Evolutionary conservation across 305 asterid genomes (phyloP).

Genomic region (Fraxinus baroniana): DNA sequence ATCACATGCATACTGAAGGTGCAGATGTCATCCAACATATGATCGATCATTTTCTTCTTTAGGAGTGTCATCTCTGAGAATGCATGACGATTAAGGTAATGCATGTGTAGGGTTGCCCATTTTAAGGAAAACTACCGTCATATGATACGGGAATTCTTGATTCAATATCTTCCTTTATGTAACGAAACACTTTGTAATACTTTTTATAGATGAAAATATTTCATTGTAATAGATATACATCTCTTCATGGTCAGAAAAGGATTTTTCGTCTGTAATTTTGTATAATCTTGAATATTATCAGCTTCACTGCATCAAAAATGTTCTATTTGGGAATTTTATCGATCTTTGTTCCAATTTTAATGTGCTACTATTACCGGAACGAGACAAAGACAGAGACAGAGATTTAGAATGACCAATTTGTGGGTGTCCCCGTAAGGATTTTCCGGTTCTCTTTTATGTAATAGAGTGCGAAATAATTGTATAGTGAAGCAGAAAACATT

Average conservation of each 20-base stretch:
- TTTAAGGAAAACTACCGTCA: neutral
- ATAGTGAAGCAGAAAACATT: no score
- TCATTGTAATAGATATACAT: neutral
- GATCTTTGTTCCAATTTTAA: no score
- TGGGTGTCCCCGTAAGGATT: no score
- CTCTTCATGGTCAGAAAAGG: neutral
- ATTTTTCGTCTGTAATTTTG: no score
- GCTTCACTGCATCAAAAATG: no score
- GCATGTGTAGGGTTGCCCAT: neutral
- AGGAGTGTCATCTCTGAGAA: conserved; percentile 14
- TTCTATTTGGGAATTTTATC: no score
- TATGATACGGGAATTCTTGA: neutral
- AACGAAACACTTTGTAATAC: neutral
- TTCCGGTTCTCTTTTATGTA: no score
- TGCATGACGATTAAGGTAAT: conserved; percentile 5
- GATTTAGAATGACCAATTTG: no score
- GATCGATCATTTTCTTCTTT: conserved; percentile 73
- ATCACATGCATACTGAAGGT: conserved; percentile 70
- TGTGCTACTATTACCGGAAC: no score
- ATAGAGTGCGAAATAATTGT: no score
- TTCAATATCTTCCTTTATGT: neutral
- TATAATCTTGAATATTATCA: neutral
- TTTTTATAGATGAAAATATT: neutral
- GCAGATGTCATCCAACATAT: conserved; percentile 89
- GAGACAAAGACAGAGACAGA: no score